Evolutionary conservation across 2,329 filamentous ascomycete species (phyloP).

Genomic region (Ceratocystis eucalypticola): DNA sequence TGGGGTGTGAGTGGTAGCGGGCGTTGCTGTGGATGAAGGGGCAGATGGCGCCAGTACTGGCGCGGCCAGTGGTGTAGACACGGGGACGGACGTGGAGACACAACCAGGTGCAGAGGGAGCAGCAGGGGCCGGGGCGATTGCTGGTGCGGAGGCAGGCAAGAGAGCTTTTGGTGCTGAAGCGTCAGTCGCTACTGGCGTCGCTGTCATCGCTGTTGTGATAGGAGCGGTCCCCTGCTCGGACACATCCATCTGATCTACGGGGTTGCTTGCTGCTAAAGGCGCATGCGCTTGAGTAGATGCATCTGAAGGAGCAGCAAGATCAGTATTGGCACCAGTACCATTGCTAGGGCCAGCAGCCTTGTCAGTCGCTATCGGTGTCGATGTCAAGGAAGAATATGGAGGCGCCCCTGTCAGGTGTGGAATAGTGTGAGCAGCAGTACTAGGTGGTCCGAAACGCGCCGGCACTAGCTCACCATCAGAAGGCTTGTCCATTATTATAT

Average conservation of each 20-base stretch:
- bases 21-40: background rate
- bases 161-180: background rate
- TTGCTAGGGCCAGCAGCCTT: background rate
- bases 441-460: background rate
- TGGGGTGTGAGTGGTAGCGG: background rate
- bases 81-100: background rate
- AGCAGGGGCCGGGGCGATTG: background rate
- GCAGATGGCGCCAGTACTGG: background rate
- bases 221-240: background rate
- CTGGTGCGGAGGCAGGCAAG: background rate
- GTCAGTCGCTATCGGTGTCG: background rate
- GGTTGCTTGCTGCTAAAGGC: background rate
- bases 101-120: background rate
- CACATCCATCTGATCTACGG: background rate
- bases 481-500: background rate
- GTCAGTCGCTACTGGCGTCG: background rate
- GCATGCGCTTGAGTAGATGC: background rate
- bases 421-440: conserved; percentile 1
- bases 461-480: background rate
- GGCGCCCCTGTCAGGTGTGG: background rate
- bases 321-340: background rate
- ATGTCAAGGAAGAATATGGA: background rate
- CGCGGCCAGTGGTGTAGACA: background rate
- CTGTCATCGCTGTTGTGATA: background rate
- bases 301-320: background rate